Base-by-base conservation (phyloP, 169 alveolate genomes). In the Theileria equi region DNA sequence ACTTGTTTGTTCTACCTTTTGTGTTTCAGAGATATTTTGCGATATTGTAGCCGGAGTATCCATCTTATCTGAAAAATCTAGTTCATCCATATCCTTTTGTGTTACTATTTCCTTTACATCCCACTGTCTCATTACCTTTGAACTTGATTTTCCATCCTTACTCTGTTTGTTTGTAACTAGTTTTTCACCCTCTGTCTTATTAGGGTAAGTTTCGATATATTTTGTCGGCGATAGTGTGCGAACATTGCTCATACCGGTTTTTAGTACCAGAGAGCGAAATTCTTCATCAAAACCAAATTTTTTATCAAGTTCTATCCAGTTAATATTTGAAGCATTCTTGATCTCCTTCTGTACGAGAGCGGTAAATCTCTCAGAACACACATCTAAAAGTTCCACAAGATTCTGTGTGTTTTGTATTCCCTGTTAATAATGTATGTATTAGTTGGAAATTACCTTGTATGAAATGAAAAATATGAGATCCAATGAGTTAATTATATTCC, bases 121-220 rank as follows among this genome's bases (percentile, higher is more conserved):
- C 86, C 86, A 77, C n/a, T 52, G 63, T n/a, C 76, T 48, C 76
- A 49, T 64, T 8, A 48, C 70, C 29, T 64, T 64, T 5, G 32
- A 23, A 16, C 21, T 32, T 2, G 32, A 29, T 57, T 52, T 52
- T 2, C n/a, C 25, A 16, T 16, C 60, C 68, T 19, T 49, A 25
- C 40, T 3, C 54, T 38, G 52, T 28, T 21, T n/a, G 62, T 16
- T 38, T 60, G 50, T n/a, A 45, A 53, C 25, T 21, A 55, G 16
- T 61, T 49, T 26, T 71, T 47, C 8, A 29, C 23, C 31, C 64
- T 63, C 0, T 62, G 68, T 11, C 25, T 23, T 48, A 25, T 65
- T 11, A 57, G 50, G 1, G 63, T 32, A 21, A 11, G 65, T 6
- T n/a, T n/a, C 26, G 41, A 0, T 34, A 35, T 41, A 0, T 19